Evolutionary conservation across 148 eudicot species (phyloP).

Genomic region (Cornus controversa): DNA sequence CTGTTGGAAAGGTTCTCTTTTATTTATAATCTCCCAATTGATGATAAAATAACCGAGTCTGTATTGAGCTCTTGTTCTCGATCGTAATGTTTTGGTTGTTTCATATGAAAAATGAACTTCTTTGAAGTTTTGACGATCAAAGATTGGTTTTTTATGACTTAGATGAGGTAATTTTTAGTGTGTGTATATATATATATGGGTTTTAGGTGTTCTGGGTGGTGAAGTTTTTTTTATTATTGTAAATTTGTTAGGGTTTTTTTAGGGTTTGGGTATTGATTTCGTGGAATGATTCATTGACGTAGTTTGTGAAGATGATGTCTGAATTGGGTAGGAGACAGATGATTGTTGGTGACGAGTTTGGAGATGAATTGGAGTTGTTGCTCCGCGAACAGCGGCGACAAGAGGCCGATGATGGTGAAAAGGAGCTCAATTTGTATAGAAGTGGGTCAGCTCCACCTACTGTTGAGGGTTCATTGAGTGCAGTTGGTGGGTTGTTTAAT

Average conservation of each 20-base stretch:
- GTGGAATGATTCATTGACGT: background rate
- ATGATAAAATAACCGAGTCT: too few species aligned
- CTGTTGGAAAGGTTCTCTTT: background rate
- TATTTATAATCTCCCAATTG: background rate
- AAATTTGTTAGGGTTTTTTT: conserved; percentile 24
- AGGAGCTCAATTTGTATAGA: conserved; percentile 61
- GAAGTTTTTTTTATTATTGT: conserved; percentile 20
- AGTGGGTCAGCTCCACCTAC: conserved; percentile 94
- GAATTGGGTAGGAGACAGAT: conserved; percentile 51
- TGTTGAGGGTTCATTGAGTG: conserved; percentile 76
- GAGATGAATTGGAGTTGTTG: conserved; percentile 63
- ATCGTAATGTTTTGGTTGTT: background rate
- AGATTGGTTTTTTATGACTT: conserved; percentile 27
- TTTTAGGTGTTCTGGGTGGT: background rate
- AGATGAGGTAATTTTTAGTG: background rate
- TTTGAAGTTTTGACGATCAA: conserved; percentile 17
- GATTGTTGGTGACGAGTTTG: conserved; percentile 54
- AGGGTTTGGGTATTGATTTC: conserved; percentile 26
- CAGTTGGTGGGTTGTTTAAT: conserved; percentile 60
- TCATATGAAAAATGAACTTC: background rate
- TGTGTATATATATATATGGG: background rate
- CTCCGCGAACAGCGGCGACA: conserved; percentile 61
- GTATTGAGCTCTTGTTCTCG: background rate
- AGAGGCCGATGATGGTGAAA: conserved; percentile 59
- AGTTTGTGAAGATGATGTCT: conserved; percentile 45